Evolutionary conservation across 2,329 filamentous ascomycete species (phyloP), one percentile per base, ranked within the genome.

Genomic region (Aspergillus felis): DNA sequence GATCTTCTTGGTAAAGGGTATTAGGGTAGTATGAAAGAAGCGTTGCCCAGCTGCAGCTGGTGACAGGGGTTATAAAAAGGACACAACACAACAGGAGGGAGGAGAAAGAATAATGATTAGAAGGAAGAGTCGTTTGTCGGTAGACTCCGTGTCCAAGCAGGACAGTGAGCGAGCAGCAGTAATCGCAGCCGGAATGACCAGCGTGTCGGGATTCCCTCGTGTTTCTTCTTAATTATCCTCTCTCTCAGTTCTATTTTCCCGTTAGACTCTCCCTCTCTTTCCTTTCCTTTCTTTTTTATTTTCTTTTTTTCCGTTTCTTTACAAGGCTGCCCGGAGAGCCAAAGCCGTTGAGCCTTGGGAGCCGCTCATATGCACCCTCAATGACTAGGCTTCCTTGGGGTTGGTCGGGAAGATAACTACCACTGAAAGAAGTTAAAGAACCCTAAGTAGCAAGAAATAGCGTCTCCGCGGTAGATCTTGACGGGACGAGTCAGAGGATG

Each of bases 361-460:
- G 61, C 57, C 55, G 58, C 55, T 47, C 47, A 48, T 54, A 61
- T 57, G 54, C 48, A 60, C 57, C 38, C 22, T 54, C 24, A 24
- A 53, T 58, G 56, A 61, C 57, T 57, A 65, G 66, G 51, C 53
- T 58, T 59, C 55, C 59, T 62, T 66, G 51, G 56, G 60, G 50
- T 56, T 54, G 56, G 56, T 49, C 51, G 58, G 59, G 59, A 62
- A 58, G 58, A 54, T 55, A 55, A 56, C 61, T 62, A 62, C 55
- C 63, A 67, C 65, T 66, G 59, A 61, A 54, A 56, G 58, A 56
- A 57, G 62, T 58, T 58, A 66, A 64, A 63, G 61, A 57, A 63
- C 58, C 58, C 60, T 60, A 51, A 52, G 55, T 57, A 57, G 51
- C 58, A 54, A 63, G 58, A 60, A 60, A 63, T 64, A 64, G 63